Evolutionary conservation across 306 rosid species (phyloP).

Genomic region (Cicer bijugum): DNA sequence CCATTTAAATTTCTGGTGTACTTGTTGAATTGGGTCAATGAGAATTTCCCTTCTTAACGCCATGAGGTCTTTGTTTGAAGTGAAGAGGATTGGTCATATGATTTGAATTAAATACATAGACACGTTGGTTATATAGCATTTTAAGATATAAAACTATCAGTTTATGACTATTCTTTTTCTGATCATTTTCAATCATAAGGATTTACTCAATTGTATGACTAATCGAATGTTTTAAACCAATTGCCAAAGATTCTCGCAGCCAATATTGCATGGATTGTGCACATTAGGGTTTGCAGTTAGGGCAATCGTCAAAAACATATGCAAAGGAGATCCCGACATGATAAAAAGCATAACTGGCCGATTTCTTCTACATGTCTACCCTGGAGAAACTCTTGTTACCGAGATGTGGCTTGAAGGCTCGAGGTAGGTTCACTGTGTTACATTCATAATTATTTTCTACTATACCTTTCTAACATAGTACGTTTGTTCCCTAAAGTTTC

Average conservation of each 20-base stretch:
- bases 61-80: background rate
- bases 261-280: slow-evolving; percentile 94
- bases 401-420: slow-evolving; percentile 91
- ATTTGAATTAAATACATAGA: slow-evolving; percentile 2
- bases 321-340: slow-evolving; percentile 73
- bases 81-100: slow-evolving; percentile 27
- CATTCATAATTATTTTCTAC: slow-evolving; percentile 22
- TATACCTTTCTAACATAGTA: background rate
- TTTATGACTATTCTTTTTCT: slow-evolving; percentile 28
- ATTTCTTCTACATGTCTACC: slow-evolving; percentile 88
- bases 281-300: slow-evolving; percentile 87
- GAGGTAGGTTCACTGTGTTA: slow-evolving; percentile 56
- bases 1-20: background rate
- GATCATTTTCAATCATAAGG: background rate
- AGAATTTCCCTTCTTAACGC: slow-evolving; percentile 15
- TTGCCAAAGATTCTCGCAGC: slow-evolving; percentile 75
- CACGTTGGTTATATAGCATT: background rate
- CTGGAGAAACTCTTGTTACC: slow-evolving; percentile 84
- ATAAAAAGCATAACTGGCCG: slow-evolving; percentile 75
- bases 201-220: slow-evolving; percentile 14
- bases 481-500: background rate
- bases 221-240: slow-evolving; percentile 34
- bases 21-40: slow-evolving; percentile 25
- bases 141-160: slow-evolving; percentile 3
- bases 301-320: slow-evolving; percentile 80